These are phyloP conservation scores for Plantago lanceolata DNA, from an alignment of 305 asterid genomes.

Conservation along the genomic window DNA sequence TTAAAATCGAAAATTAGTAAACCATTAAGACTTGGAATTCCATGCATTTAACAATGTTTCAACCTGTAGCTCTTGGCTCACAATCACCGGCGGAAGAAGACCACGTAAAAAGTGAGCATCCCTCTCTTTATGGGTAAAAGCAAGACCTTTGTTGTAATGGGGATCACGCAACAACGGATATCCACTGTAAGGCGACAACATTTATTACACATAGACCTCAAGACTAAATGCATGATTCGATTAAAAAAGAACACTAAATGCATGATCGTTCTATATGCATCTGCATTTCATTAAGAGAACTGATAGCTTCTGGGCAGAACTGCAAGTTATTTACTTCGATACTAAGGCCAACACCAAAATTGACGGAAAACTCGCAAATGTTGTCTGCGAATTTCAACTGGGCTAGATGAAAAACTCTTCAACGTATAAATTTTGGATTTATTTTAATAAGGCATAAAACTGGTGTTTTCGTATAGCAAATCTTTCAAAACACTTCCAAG, in stretches of 20 bases:
- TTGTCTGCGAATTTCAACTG: too few species aligned
- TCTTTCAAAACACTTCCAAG: too few species aligned
- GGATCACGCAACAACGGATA: conserved; percentile 87
- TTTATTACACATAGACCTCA: conserved; percentile 14
- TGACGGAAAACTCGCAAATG: too few species aligned
- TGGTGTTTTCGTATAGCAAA: too few species aligned
- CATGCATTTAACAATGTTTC: conserved; percentile 2
- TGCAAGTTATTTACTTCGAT: neutral
- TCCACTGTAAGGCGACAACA: conserved; percentile 50
- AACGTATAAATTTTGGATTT: too few species aligned
- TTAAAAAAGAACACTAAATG: too few species aligned
- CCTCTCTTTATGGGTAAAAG: conserved; percentile 78
- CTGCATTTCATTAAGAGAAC: neutral
- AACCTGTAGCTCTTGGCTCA: conserved; percentile 76
- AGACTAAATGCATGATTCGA: conserved; percentile 17
- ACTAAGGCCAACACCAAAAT: too few species aligned
- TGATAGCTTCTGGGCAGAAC: neutral
- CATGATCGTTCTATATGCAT: conserved; percentile 22
- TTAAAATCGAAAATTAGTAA: neutral
- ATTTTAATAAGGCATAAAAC: too few species aligned
- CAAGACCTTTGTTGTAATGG: conserved; percentile 85
- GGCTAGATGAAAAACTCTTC: too few species aligned
- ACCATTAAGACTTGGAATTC: neutral
- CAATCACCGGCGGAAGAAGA: conserved; percentile 77
- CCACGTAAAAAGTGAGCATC: conserved; percentile 88